phyloP scores from a whole-genome alignment of 148 eudicot species.

The Salicornia ramosissima region DNA sequence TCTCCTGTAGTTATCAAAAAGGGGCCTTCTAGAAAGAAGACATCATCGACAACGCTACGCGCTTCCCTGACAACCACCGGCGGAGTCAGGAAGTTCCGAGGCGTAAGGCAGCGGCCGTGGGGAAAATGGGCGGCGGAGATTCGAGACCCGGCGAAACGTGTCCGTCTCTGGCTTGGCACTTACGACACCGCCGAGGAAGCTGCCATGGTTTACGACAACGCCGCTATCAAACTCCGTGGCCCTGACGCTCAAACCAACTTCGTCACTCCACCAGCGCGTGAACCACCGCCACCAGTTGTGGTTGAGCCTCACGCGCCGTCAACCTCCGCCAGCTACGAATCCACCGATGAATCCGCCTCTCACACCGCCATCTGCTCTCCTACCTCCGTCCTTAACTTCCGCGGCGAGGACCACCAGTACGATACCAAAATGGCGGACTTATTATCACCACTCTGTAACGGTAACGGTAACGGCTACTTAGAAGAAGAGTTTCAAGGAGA shows the following conservation, averaged over 20 bases:
- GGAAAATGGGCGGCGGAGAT: constrained; percentile 99
- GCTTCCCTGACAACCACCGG: constrained; percentile 4
- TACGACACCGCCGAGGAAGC: constrained; percentile 90
- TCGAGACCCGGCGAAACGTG: constrained; percentile 60
- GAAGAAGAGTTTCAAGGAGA: constrained; percentile 38
- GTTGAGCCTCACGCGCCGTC: constrained; percentile 13
- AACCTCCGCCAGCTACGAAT: constrained; percentile 34
- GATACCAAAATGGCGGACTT: too few relatives aligned
- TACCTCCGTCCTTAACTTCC: constrained; percentile 44
- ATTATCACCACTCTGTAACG: too few relatives aligned
- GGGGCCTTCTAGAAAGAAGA: constrained; percentile 22
- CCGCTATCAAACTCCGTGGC: constrained; percentile 80
- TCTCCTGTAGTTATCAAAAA: not conserved
- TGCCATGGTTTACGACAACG: constrained; percentile 85
- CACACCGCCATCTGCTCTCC: constrained; percentile 52
- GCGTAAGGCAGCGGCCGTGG: constrained; percentile 90
- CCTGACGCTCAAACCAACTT: constrained; percentile 86
- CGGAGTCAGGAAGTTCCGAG: constrained; percentile 53
- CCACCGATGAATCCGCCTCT: constrained; percentile 41
- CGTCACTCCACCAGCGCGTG: constrained; percentile 32
- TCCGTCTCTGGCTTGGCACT: constrained; percentile 82
- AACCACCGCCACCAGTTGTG: constrained; percentile 8
- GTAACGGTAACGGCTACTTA: not conserved
- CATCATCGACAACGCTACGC: not conserved
- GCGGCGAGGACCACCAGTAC: constrained; percentile 1